Evolutionary conservation across 768 basidiomycete species (phyloP).

Genomic region (Strobilomyces echinocephalus): DNA sequence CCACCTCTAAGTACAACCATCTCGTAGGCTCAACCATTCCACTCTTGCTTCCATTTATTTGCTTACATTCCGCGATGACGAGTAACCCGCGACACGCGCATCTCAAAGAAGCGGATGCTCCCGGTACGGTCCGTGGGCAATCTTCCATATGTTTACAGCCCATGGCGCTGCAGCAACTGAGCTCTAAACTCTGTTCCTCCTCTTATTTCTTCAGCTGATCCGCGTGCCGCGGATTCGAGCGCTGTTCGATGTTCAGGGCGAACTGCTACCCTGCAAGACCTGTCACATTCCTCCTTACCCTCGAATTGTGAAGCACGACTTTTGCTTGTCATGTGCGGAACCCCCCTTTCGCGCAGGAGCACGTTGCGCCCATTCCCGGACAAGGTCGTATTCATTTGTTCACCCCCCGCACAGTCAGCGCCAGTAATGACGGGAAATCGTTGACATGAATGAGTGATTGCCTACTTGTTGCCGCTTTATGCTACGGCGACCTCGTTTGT

Average conservation of each 20-base stretch:
- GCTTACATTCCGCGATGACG: not conserved
- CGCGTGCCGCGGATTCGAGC: conserved; percentile 3
- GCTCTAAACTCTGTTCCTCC: conserved; percentile 7
- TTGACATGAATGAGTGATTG: conserved; percentile 12
- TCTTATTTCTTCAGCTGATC: conserved; percentile 17
- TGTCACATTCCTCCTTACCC: not conserved
- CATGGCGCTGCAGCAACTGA: conserved; percentile 1
- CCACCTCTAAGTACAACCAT: not conserved
- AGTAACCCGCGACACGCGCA: not conserved
- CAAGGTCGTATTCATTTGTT: not conserved
- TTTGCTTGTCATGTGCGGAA: not conserved
- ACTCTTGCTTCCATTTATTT: not conserved
- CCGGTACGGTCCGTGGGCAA: not conserved
- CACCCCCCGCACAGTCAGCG: conserved; percentile 15
- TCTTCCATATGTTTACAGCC: not conserved
- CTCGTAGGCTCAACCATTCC: not conserved
- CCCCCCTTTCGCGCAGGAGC: not conserved
- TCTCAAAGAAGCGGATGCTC: not conserved
- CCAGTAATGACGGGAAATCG: conserved; percentile 11
- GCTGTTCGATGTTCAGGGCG: not conserved
- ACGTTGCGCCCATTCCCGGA: not conserved
- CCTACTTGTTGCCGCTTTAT: conserved; percentile 21
- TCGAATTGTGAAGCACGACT: not conserved
- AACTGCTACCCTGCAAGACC: conserved; percentile 4
- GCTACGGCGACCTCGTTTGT: conserved; percentile 3